Evolutionary conservation across 345 rosid species (phyloP), one percentile per base, ranked within the genome.

Genomic region (Corchorus capsularis): DNA sequence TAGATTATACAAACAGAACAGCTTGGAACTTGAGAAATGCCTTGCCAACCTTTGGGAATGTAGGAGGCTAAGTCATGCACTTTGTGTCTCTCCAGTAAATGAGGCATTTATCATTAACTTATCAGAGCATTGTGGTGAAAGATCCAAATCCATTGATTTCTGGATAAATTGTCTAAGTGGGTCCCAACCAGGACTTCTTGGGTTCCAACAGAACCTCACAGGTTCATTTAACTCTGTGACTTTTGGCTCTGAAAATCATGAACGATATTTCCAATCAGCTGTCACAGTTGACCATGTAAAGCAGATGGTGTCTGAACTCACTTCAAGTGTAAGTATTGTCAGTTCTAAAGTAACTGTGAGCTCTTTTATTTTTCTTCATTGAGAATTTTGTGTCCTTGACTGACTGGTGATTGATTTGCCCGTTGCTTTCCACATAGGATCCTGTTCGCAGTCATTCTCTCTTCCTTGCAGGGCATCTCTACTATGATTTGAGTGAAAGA

Each of bases 21-120:
- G 84, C 70, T 63, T 89, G 76, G 83, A 85, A 63, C 15, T 78
- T 71, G 92, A 83, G 86, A 91, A 74, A 83, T 89, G 87, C 71
- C 47, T 93, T 79, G 78, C 89, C 75, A 78, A 79, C 78, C 78
- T 93, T 53, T 92, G 97, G 98, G 94, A 86, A 80, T 80, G 86
- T 80, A 88, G 98, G 86, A 89, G 98, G 85, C 89, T 92, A 53
- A 86, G 88, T 79, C 99, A 95, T 83, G 91, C 92, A 16, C 91
- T 95, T 74, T 95, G 98, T 80, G 80, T 81, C 76, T 85, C 97
- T 72, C 96, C 98, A 45, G 73, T 95, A 63, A 82, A 83, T 81
- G 92, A 93, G 45, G 85, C 83, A 69, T 84, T 93, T 62, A 79
- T 86, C 32, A 46, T 9, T 47, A 85, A 66, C 71, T 77, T 91